phyloP scores from a whole-genome alignment of 768 basidiomycete species.

The Lactifluus rugatus region DNA sequence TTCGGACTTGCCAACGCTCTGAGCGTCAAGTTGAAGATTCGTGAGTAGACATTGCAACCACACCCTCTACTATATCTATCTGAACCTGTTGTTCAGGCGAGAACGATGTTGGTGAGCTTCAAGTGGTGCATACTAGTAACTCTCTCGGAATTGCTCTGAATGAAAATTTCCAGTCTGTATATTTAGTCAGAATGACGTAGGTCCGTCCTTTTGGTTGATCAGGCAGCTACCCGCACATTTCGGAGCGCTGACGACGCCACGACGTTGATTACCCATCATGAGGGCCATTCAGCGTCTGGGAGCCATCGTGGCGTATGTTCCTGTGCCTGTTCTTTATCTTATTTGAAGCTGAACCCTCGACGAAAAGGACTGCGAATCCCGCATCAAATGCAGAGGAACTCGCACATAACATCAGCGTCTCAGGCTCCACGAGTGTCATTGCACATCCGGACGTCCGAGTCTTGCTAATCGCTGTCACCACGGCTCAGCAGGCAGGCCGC shows the following conservation, averaged over 20 bases:
- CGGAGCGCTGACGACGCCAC: neutral
- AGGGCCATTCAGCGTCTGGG: conserved; percentile 22
- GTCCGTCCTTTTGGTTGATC: conserved; percentile 11
- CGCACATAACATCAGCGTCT: conserved; percentile 36
- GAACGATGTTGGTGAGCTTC: conserved; percentile 29
- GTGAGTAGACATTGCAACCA: conserved; percentile 13
- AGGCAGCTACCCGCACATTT: neutral
- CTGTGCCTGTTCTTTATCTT: neutral
- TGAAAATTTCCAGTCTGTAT: conserved; percentile 22
- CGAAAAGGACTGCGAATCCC: conserved; percentile 52
- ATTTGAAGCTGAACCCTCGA: neutral
- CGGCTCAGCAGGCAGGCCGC: conserved; percentile 23
- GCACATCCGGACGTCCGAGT: conserved; percentile 22
- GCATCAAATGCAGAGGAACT: conserved; percentile 48
- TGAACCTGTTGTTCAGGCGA: conserved; percentile 23
- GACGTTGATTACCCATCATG: neutral
- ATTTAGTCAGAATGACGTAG: conserved; percentile 22
- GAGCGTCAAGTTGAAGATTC: conserved; percentile 25
- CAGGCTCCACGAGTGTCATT: conserved; percentile 21
- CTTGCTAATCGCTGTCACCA: conserved; percentile 25
- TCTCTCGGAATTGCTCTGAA: no score
- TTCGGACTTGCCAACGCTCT: conserved; percentile 31
- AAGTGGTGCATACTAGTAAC: conserved; percentile 1
- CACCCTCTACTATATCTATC: neutral
- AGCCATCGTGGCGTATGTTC: conserved; percentile 18